Base-by-base conservation (phyloP, 2,329 filamentous ascomycete species). In the Alternaria panax region DNA sequence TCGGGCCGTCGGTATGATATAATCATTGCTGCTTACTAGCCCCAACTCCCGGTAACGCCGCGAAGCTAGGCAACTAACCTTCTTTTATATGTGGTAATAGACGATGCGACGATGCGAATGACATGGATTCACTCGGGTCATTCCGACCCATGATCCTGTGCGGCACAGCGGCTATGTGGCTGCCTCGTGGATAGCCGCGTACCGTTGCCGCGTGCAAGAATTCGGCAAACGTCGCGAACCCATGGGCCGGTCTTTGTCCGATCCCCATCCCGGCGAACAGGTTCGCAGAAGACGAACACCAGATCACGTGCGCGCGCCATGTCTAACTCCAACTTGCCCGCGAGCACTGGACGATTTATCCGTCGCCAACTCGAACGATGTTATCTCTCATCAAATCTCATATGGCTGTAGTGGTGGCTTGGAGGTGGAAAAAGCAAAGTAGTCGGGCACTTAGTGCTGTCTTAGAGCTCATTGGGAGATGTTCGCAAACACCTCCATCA, bases 1-100 rank as follows among this genome's bases (percentile, higher is more conserved):
- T 57, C 53, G 60, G 60, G 40, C 60, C 57, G 41, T 40, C 57
- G 43, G 27, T 34, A 60, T 63, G 57, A 63, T 62, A 60, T 63
- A 60, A 60, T 60, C 57, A 54, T 50, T 12, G 41, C 28, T 51
- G 45, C 25, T 51, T 54, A 60, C 45, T 47, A 38, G 57, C 60
- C 24, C 46, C 47, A 34, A 57, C 45, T 47, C 20, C 60, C 60
- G 57, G 36, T 57, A 59, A 62, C 30, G 54, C 54, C 60, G 60
- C 36, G n/a, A 14, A 16, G 28, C 28, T 38, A 32, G n/a, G 11
- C 41, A 32, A 16, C 43, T 40, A 38, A n/a, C 34, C 16, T 9
- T 11, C 16, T 9, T 11, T 9, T 22, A 24, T 28, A 38, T 48
- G 41, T 46, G 36, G 27, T 51, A 24, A 46, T 59, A 27, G 43